Evolutionary conservation across 78 protist genomes (phyloP).

Genomic region (Capsaspora owczarzaki): DNA sequence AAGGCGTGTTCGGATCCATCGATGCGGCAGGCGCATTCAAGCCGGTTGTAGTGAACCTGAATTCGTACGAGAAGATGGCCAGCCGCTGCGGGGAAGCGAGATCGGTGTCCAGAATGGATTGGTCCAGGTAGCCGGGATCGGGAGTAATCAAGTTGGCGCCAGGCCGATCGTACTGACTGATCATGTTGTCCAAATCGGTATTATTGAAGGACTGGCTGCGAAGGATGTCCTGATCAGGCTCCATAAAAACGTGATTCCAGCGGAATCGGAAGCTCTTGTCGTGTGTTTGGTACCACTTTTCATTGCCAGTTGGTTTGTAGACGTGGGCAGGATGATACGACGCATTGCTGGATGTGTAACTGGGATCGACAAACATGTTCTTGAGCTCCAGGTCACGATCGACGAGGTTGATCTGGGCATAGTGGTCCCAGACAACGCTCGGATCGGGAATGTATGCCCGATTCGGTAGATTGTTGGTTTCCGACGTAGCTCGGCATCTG

Average conservation of each 20-base stretch:
- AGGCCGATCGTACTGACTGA: background rate
- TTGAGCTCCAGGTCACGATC: too few species aligned
- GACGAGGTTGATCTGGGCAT: too few species aligned
- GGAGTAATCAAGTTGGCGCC: background rate
- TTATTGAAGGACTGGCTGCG: background rate
- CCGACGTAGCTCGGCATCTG: too few species aligned
- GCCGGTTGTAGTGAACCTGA: background rate
- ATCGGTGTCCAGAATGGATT: background rate
- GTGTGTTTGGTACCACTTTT: background rate
- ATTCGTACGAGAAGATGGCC: background rate
- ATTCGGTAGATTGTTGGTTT: too few species aligned
- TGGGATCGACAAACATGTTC: too few species aligned
- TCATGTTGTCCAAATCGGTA: background rate
- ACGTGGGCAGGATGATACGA: too few species aligned
- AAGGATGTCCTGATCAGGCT: background rate
- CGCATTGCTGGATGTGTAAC: too few species aligned
- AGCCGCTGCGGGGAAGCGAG: background rate
- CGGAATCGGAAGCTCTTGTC: background rate
- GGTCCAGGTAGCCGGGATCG: background rate
- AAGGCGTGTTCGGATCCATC: background rate
- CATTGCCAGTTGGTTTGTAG: too few species aligned
- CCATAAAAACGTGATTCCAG: background rate
- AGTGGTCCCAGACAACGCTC: too few species aligned
- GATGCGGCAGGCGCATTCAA: background rate
- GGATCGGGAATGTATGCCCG: too few species aligned